Conservation (phyloP, 2,329 filamentous ascomycete species). For the Aspergillus awamori region DNA sequence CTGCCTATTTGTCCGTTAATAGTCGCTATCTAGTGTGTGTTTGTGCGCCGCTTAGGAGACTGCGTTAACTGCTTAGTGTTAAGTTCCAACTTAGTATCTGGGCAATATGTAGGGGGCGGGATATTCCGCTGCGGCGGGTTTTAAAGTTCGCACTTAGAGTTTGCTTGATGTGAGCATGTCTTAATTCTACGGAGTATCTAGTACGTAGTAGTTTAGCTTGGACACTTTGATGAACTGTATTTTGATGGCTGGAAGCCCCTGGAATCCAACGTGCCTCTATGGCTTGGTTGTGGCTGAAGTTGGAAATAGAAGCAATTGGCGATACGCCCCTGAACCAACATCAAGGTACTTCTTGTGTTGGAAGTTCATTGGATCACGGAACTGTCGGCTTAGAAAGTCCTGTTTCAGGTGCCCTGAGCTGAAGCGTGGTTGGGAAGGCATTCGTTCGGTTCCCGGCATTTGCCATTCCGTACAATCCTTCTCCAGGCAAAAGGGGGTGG, state of each 20-base stretch:
- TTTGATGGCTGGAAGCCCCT: not conserved
- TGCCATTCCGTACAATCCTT: not conserved
- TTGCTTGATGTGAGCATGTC: too few species aligned
- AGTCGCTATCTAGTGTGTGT: not conserved
- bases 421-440: not conserved
- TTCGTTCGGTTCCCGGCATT: not conserved
- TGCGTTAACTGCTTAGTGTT: too few species aligned
- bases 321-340: not conserved
- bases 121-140: too few species aligned
- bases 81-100: too few species aligned
- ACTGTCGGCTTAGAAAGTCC: not conserved
- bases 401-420: not conserved
- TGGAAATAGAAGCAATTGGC: not conserved
- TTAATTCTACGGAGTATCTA: too few species aligned
- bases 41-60: too few species aligned
- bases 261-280: not conserved
- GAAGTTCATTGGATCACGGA: not conserved
- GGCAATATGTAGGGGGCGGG: too few species aligned
- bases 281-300: not conserved
- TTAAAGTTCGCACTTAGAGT: too few species aligned
- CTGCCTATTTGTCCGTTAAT: not conserved
- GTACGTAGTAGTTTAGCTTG: too few species aligned
- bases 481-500: not conserved
- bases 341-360: not conserved
- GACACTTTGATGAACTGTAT: not conserved